Conservation (phyloP, 495 filamentous ascomycete genomes). For the Jackrogersella minutella region DNA sequence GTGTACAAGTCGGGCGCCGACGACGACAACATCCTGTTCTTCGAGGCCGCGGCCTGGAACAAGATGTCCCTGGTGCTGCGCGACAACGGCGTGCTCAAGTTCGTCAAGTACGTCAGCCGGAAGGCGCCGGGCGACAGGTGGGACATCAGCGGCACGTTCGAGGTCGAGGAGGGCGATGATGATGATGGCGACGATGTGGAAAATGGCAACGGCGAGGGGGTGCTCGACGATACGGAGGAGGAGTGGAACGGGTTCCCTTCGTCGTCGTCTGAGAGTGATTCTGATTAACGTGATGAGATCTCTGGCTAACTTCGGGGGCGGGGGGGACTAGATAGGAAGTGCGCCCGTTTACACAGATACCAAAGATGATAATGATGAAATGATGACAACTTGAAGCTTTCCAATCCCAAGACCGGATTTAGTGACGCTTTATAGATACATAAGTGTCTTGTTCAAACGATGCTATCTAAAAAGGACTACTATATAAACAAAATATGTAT, state of each 20-base stretch:
- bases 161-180: slow-evolving; percentile 58
- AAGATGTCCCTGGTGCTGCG: slow-evolving; percentile 86
- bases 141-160: slow-evolving; percentile 81
- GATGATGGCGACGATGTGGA: slow-evolving; percentile 50
- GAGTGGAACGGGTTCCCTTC: slow-evolving; percentile 59
- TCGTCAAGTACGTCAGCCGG: slow-evolving; percentile 93
- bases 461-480: neutral
- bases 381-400: slow-evolving; percentile 3
- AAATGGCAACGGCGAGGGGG: slow-evolving; percentile 34
- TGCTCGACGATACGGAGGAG: slow-evolving; percentile 53
- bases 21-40: slow-evolving; percentile 92
- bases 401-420: neutral
- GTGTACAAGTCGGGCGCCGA: slow-evolving; percentile 83
- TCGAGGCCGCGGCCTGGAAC: slow-evolving; percentile 88
- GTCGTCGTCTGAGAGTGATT: slow-evolving; percentile 53
- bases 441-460: neutral
- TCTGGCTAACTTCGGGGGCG: too few species aligned
- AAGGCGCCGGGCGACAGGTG: slow-evolving; percentile 87
- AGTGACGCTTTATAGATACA: neutral
- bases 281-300: slow-evolving; percentile 48
- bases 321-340: too few species aligned
- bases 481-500: neutral
- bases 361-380: slow-evolving; percentile 27
- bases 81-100: slow-evolving; percentile 84
- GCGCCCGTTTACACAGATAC: slow-evolving; percentile 11